Conservation (phyloP, 306 rosid genomes). For the Argentina anserina region DNA sequence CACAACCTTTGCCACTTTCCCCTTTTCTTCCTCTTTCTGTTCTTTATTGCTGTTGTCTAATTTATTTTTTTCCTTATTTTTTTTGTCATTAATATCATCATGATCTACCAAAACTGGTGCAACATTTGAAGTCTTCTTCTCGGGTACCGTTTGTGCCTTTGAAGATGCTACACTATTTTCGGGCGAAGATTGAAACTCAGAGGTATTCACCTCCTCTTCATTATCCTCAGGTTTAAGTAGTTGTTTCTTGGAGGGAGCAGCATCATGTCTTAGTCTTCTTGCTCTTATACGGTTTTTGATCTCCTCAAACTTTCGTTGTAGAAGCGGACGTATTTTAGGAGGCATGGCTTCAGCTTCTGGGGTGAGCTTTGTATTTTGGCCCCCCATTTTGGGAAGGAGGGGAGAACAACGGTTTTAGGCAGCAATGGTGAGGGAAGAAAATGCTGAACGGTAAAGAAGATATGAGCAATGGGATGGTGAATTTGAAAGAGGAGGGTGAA, state of each 20-base stretch:
- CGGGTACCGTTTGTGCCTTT: constrained; percentile 7
- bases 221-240: constrained; percentile 28
- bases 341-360: constrained; percentile 31
- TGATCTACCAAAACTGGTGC: neutral
- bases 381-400: constrained; percentile 49
- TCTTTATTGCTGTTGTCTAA: neutral
- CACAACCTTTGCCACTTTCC: constrained; percentile 1
- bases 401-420: neutral
- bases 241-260: constrained; percentile 43
- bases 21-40: neutral
- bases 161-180: constrained; percentile 7
- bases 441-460: neutral
- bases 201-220: constrained; percentile 18
- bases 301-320: constrained; percentile 28
- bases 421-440: constrained; percentile 6
- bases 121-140: constrained; percentile 3
- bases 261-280: neutral
- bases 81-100: neutral
- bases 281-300: constrained; percentile 22
- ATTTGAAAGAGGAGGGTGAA: constrained; percentile 19
- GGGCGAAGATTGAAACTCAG: constrained; percentile 8
- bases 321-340: constrained; percentile 31
- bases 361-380: constrained; percentile 45
- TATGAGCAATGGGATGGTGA: neutral
- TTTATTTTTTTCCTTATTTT: neutral